Evolutionary conservation across 352 stramenopile genomes (phyloP).

Genomic region (Globisporangium cylindrosporum): DNA sequence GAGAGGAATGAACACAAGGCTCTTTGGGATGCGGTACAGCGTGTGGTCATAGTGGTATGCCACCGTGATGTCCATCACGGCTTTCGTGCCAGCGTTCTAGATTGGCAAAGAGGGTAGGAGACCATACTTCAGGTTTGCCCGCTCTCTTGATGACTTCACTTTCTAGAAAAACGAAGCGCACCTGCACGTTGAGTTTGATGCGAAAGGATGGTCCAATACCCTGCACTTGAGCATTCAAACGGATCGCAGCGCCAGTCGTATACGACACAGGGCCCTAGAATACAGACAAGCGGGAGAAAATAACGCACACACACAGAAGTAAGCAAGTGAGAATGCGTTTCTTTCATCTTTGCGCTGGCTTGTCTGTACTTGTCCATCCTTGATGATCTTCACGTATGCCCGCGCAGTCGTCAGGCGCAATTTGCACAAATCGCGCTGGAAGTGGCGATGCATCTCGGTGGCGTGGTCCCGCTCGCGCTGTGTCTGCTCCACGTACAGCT

Average conservation of each 20-base stretch:
- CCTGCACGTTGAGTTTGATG: conserved; percentile 81
- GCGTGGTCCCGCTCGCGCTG: conserved; percentile 88
- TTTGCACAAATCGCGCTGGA: conserved; percentile 90
- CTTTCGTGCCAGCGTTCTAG: conserved; percentile 65
- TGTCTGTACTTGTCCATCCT: conserved; percentile 68
- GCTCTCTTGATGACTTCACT: neutral
- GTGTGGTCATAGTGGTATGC: conserved; percentile 80
- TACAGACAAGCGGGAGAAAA: neutral
- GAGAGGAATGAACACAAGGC: conserved; percentile 60
- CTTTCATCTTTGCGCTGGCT: neutral
- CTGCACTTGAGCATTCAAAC: conserved; percentile 81
- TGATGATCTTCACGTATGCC: conserved; percentile 90
- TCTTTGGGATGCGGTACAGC: conserved; percentile 66
- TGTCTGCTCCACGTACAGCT: conserved; percentile 92
- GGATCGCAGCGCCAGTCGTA: conserved; percentile 67
- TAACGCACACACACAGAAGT: neutral
- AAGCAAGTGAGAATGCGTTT: neutral
- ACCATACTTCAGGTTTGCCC: neutral
- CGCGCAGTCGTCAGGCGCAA: conserved; percentile 83
- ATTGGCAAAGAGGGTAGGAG: neutral
- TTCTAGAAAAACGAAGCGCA: conserved; percentile 15
- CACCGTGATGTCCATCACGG: conserved; percentile 61
- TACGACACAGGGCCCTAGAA: conserved; percentile 62
- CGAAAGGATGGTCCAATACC: conserved; percentile 78
- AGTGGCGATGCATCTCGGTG: conserved; percentile 90